Evolutionary conservation across 306 rosid genomes (phyloP).

Genomic region (Gastrolobium bilobum): DNA sequence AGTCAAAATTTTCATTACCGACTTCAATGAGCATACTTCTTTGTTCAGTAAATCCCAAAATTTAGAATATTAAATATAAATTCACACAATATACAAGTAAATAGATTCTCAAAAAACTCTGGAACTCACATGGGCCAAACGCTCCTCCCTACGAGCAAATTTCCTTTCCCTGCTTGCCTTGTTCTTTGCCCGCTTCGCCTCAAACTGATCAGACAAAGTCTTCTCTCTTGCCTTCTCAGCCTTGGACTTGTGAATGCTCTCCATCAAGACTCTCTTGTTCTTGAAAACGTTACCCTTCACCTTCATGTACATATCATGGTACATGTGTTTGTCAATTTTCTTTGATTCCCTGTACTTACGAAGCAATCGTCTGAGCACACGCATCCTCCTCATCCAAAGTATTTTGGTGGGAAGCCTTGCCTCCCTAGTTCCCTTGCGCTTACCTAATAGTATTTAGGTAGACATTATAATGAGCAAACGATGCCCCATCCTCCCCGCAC

Average conservation of each 20-base stretch:
- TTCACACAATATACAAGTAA: background rate
- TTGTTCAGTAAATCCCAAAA: background rate
- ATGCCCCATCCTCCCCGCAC: background rate
- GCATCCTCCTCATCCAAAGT: constrained; percentile 62
- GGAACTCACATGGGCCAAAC: constrained; percentile 55
- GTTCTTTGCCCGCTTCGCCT: constrained; percentile 62
- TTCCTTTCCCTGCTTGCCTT: constrained; percentile 69
- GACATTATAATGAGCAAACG: background rate
- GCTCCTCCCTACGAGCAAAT: constrained; percentile 54
- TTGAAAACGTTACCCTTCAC: constrained; percentile 62
- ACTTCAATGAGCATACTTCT: background rate
- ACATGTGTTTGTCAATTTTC: constrained; percentile 61
- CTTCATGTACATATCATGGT: constrained; percentile 61
- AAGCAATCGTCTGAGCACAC: constrained; percentile 55
- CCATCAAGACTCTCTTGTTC: constrained; percentile 62
- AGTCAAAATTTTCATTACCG: background rate
- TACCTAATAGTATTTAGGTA: constrained; percentile 40
- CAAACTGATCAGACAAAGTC: constrained; percentile 59
- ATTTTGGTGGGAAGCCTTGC: constrained; percentile 60
- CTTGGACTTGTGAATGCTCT: constrained; percentile 60
- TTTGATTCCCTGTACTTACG: constrained; percentile 57
- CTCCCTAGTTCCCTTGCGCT: constrained; percentile 63
- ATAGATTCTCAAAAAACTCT: background rate
- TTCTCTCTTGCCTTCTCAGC: constrained; percentile 63
- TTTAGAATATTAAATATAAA: background rate